These are phyloP conservation scores for Bolboschoenus planiculmis DNA, from an alignment of 176 grass and related monocot genomes.

Conservation along the genomic window DNA sequence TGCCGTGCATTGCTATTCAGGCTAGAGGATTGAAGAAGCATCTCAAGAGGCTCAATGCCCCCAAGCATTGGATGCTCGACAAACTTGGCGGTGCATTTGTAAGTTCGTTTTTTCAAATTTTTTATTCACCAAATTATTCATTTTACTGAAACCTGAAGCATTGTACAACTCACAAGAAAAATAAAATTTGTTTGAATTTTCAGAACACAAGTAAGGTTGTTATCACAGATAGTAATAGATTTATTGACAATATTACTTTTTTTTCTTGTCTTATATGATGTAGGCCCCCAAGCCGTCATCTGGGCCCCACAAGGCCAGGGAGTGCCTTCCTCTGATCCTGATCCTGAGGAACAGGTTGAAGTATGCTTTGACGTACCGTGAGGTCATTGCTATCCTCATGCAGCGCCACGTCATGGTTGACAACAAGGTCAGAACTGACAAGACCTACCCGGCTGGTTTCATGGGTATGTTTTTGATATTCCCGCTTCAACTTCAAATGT, in stretches of 20 bases:
- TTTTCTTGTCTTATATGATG: not conserved
- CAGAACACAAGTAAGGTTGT: not conserved
- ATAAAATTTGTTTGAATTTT: not conserved
- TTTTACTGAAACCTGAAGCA: not conserved
- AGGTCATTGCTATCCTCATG: slow-evolving; percentile 46
- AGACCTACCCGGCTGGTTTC: slow-evolving; percentile 41
- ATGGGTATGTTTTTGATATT: slow-evolving; percentile 23
- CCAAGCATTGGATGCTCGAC: slow-evolving; percentile 24
- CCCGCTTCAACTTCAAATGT: not conserved
- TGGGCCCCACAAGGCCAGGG: slow-evolving; percentile 35
- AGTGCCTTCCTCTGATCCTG: slow-evolving; percentile 40
- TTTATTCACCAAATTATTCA: not conserved
- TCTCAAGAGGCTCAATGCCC: slow-evolving; percentile 17
- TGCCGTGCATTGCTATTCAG: not conserved
- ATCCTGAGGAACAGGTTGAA: slow-evolving; percentile 47
- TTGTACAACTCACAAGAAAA: not conserved
- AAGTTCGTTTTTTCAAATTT: not conserved
- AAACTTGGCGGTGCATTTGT: slow-evolving; percentile 15
- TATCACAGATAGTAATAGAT: not conserved
- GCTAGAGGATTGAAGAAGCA: slow-evolving; percentile 22
- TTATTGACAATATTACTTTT: not conserved
- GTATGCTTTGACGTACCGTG: slow-evolving; percentile 39
- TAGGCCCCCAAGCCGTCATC: slow-evolving; percentile 49
- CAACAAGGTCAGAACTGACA: slow-evolving; percentile 42
- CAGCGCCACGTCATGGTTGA: slow-evolving; percentile 42